These are phyloP conservation scores for Aspergillus fischeri DNA, from an alignment of 2,329 filamentous ascomycete genomes.

Conservation along the genomic window DNA sequence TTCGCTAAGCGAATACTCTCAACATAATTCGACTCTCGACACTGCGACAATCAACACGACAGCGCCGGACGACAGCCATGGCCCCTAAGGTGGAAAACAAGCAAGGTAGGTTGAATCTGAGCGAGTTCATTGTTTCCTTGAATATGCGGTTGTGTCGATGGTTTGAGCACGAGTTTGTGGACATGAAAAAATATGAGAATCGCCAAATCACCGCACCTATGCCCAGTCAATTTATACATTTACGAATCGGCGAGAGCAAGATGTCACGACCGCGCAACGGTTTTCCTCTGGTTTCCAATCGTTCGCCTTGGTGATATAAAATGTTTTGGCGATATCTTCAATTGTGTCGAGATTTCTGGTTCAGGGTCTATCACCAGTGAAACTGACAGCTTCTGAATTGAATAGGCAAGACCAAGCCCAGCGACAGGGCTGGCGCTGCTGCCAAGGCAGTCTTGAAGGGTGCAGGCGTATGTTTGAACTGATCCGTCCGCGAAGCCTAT, in stretches of 20 bases:
- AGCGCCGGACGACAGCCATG: slow-evolving; percentile 45
- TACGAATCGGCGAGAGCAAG: neutral
- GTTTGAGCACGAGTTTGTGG: slow-evolving; percentile 18
- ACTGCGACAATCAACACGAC: slow-evolving; percentile 43
- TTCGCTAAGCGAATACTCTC: slow-evolving; percentile 39
- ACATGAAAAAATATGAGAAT: slow-evolving; percentile 4
- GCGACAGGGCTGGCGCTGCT: slow-evolving; percentile 78
- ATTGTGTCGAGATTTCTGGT: neutral
- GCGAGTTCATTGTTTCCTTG: slow-evolving; percentile 23
- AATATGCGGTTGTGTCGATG: slow-evolving; percentile 28
- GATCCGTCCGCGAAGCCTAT: neutral
- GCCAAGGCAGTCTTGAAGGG: slow-evolving; percentile 95
- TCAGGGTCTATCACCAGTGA: slow-evolving; percentile 2
- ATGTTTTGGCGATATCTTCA: neutral
- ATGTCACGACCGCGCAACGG: neutral
- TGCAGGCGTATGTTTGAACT: slow-evolving; percentile 74
- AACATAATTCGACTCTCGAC: slow-evolving; percentile 38
- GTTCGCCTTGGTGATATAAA: neutral
- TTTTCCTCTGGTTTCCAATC: neutral
- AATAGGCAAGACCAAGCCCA: slow-evolving; percentile 55
- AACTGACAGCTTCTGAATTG: slow-evolving; percentile 13
- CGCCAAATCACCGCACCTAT: slow-evolving; percentile 1
- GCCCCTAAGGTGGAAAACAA: slow-evolving; percentile 45
- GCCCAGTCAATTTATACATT: neutral
- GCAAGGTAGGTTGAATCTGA: slow-evolving; percentile 38